Conservation (phyloP, 1,139 yeast species). For the Zygosaccharomyces sapae region DNA sequence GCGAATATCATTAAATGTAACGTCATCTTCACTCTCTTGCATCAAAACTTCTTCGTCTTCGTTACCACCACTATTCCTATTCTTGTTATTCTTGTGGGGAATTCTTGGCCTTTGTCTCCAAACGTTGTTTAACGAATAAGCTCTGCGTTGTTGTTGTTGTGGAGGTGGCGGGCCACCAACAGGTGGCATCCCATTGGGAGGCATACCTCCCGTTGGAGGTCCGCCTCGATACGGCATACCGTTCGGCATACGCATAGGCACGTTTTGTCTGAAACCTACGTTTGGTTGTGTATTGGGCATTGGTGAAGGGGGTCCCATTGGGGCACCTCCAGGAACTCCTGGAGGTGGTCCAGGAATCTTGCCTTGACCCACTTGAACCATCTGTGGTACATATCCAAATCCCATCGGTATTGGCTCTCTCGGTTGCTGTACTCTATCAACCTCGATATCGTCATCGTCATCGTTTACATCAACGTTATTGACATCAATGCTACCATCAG, state of each 20-base stretch:
- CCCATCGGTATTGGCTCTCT: conserved; percentile 9
- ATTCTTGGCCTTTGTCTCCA: conserved; percentile 22
- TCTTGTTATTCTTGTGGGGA: conserved; percentile 11
- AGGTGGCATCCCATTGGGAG: background rate
- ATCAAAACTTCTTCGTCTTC: conserved; percentile 54
- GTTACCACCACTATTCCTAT: conserved; percentile 18
- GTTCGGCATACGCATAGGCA: conserved; percentile 1
- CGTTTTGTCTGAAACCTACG: background rate
- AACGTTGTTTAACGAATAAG: conserved; percentile 27
- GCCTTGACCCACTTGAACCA: background rate
- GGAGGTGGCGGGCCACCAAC: background rate
- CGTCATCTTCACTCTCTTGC: conserved; percentile 43
- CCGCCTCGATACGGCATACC: background rate
- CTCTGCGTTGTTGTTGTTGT: conserved; percentile 14
- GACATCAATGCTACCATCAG: conserved; percentile 37
- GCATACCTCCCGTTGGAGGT: background rate
- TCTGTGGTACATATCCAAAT: conserved; percentile 9
- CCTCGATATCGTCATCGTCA: conserved; percentile 26
- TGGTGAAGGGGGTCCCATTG: conserved; percentile 1
- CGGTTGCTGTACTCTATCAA: conserved; percentile 7
- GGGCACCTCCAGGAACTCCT: conserved; percentile 18
- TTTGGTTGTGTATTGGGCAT: background rate
- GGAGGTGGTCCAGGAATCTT: conserved; percentile 16
- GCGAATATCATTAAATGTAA: conserved; percentile 61
- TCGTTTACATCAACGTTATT: conserved; percentile 43